Evolutionary conservation across 179 eudicot species (phyloP).

Genomic region (Silene coronaria): DNA sequence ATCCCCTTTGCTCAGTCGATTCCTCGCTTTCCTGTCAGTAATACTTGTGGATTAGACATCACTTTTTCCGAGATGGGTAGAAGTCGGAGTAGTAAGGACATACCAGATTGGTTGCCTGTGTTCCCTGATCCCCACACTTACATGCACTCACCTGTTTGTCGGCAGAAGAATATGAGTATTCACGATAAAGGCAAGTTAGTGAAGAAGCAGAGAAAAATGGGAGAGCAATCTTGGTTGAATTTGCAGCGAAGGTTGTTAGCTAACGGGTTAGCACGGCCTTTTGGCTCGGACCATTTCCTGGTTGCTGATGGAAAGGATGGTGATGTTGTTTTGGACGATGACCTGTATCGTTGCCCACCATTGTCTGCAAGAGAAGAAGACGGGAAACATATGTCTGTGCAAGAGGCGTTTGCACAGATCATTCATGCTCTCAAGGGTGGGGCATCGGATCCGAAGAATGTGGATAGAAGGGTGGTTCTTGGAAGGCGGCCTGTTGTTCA

Average conservation of each 20-base stretch:
- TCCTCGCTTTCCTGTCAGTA: slow-evolving; percentile 53
- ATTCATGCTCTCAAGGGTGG: slow-evolving; percentile 38
- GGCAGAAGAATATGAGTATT: slow-evolving; percentile 48
- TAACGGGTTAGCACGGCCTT: slow-evolving; percentile 15
- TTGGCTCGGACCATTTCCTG: no score
- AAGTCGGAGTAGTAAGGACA: slow-evolving; percentile 36
- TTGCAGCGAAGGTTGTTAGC: slow-evolving; percentile 42
- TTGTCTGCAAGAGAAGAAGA: slow-evolving; percentile 45
- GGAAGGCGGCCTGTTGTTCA: slow-evolving; percentile 44
- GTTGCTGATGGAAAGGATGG: slow-evolving; percentile 23
- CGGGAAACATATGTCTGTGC: slow-evolving; percentile 28
- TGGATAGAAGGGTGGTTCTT: slow-evolving; percentile 29
- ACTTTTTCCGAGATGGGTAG: slow-evolving; percentile 44
- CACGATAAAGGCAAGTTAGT: slow-evolving; percentile 67
- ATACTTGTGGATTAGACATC: slow-evolving; percentile 16
- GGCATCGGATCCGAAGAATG: slow-evolving; percentile 28
- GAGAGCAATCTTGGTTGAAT: slow-evolving; percentile 36
- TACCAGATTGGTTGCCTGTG: slow-evolving; percentile 66
- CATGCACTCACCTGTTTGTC: slow-evolving; percentile 53
- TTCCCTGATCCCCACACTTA: slow-evolving; percentile 80
- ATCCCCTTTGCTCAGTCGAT: slow-evolving; percentile 51
- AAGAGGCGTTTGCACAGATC: slow-evolving; percentile 37
- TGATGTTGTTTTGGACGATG: slow-evolving; percentile 19
- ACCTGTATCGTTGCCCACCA: slow-evolving; percentile 49
- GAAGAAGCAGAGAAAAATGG: slow-evolving; percentile 52